Base-by-base conservation (phyloP, 129 eudicot species). In the Flaveria robusta region DNA sequence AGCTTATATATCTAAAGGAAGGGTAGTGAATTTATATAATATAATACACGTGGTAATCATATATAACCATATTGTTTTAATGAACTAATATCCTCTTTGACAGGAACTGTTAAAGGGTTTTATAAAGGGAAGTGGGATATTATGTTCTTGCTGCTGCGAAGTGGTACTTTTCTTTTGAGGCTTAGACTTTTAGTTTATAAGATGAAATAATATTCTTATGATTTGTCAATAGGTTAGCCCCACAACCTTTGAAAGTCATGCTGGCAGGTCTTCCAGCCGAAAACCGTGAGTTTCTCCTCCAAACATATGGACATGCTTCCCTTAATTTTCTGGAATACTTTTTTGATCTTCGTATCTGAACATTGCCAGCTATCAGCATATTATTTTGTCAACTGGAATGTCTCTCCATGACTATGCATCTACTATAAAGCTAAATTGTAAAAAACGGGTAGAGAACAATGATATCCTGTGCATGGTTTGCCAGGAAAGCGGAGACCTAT, bases 161-260 rank as follows among this genome's bases (percentile, higher is more conserved):
- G 84, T 75, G 87, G 98, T 92, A 88, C 39, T 54, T 60, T 16
- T 26, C 66, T 70, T 49, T 62, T 50, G 26, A 34, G 19, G 62
- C 31, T 43, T 18, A 20, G 58, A 74, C 66, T 42, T 71, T 5
- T 74, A 6, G 47, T 37, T 12, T 23, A 15, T 67, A 16, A 6
- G 31, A 77, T 54, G 68, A 59, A 68, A 37, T 76, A 14, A 72
- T 27, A 18, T 46, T 60, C 29, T 81, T 80, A 47, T 37, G 46
- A 15, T 31, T 65, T 79, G 49, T 82, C 77, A 69, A 70, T 71
- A 92, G 98, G 85, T 92, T 66, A 92, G 98, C 75, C 85, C 98
- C 29, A 90, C 98, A 71, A 84, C 72, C 39, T 92, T 92, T 60
- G 98, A 92, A 88, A 86, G 88, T n/a, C 98, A 90, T 76, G 98